Evolutionary conservation across 2,329 filamentous ascomycete species (phyloP), one percentile per base, ranked within the genome.

Genomic region (Exophiala bonariae): DNA sequence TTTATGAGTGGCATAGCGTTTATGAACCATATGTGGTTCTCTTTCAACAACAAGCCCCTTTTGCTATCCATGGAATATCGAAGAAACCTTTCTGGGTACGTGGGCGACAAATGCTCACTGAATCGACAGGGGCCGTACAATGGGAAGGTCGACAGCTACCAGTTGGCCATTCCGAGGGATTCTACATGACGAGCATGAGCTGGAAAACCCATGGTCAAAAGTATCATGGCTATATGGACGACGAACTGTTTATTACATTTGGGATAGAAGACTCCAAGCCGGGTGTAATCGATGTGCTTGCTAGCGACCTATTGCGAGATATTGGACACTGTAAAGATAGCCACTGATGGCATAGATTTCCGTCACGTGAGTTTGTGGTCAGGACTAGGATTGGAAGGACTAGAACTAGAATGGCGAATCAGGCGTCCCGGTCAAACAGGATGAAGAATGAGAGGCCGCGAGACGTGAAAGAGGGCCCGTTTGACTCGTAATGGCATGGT

Each of bases 181-280:
- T 83, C 30, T 83, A 81, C 50, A 64, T 82, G 0, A 81, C 77
- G 0, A 76, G 72, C 0, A 73, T 81, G 28, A 78, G 70, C 49
- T 83, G 80, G 79, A 79, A 74, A 59, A 60, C 52, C 0, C 60
- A 62, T 1, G 69, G 67, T 0, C 63, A 71, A 50, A 72, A 60
- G 31, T 81, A 82, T 52, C 75, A 81, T 54, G 80, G 79, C 0
- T 80, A 74, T 42, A 48, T 78, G 10, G 79, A 82, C 52, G 79
- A 82, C 55, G 69, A 73, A 14, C 16, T 82, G 9, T 74, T 82
- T 32, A 33, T 83, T 2, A 69, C 64, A 0, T 82, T 83, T 59
- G 79, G 79, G 0, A 72, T 81, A 28, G 79, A 83, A 58, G 79
- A 82, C 56, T 54, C 62, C 33, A 63, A 58, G 23, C 63, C 74